Conservation (phyloP, 2,329 filamentous ascomycete genomes). For the Colletotrichum euphorbiae region DNA sequence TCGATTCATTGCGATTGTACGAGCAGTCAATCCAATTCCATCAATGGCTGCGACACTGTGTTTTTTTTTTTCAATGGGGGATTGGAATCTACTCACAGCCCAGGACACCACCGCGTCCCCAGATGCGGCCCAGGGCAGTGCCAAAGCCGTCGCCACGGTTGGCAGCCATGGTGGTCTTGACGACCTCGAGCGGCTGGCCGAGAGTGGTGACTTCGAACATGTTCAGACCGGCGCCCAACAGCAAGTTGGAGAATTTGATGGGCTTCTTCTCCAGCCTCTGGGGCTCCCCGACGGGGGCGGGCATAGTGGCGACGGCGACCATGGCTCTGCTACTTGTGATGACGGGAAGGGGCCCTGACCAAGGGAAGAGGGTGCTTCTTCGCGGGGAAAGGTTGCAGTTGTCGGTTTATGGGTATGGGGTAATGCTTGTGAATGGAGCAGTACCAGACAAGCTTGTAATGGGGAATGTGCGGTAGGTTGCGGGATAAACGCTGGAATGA, state of each 20-base stretch:
- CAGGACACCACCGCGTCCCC: constrained; percentile 90
- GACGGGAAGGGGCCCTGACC: constrained; percentile 88
- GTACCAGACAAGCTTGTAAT: constrained; percentile 18
- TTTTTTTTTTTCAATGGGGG: background rate
- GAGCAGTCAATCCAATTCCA: background rate
- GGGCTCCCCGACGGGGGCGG: constrained; percentile 60
- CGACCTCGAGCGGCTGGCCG: constrained; percentile 90
- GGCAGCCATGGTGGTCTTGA: constrained; percentile 99
- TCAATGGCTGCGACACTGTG: background rate
- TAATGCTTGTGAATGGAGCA: constrained; percentile 27
- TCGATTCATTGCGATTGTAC: background rate
- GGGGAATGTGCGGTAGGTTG: constrained; percentile 32
- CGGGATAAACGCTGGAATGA: constrained; percentile 34
- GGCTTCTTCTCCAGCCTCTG: constrained; percentile 94
- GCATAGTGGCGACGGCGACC: constrained; percentile 69
- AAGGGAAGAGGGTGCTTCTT: constrained; percentile 95
- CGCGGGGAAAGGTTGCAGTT: constrained; percentile 58
- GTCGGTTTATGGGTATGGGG: constrained; percentile 37
- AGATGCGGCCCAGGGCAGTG: constrained; percentile 85
- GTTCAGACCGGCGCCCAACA: constrained; percentile 93
- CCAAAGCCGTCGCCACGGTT: constrained; percentile 91
- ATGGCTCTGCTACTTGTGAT: constrained; percentile 64
- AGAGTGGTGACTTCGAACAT: constrained; percentile 85
- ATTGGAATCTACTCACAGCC: constrained; percentile 78
- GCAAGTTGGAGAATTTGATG: constrained; percentile 98